These are phyloP conservation scores for Hypsizygus marmoreus DNA, from an alignment of 768 basidiomycete genomes.

Conservation along the genomic window DNA sequence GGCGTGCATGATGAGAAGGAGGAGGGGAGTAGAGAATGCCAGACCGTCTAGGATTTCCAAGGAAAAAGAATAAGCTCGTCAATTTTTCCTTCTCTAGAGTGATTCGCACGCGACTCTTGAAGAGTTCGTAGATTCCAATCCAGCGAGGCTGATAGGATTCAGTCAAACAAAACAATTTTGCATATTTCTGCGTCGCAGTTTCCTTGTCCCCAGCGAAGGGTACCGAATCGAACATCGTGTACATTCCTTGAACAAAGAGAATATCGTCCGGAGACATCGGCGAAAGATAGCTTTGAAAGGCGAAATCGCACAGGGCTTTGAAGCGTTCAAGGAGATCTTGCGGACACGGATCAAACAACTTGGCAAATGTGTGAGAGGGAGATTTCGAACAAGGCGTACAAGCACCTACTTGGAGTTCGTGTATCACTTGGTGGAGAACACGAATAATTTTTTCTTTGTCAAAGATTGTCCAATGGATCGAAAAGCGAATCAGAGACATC, in stretches of 20 bases:
- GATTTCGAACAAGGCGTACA: too few relatives aligned
- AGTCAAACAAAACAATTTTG: background rate
- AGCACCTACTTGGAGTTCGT: too few relatives aligned
- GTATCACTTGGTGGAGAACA: too few relatives aligned
- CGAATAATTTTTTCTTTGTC: too few relatives aligned
- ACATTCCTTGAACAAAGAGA: background rate
- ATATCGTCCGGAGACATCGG: background rate
- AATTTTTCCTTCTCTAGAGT: too few relatives aligned
- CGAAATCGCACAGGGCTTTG: background rate
- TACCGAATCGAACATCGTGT: background rate
- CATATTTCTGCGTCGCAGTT: background rate
- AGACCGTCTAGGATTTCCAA: background rate
- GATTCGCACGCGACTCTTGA: background rate
- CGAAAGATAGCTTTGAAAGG: background rate
- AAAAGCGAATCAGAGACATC: too few relatives aligned
- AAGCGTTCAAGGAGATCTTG: background rate
- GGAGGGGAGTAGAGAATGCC: background rate
- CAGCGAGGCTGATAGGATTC: background rate
- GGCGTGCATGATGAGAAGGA: background rate
- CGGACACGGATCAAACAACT: background rate
- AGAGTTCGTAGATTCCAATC: background rate
- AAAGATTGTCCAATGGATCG: too few relatives aligned
- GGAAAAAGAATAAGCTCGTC: too few relatives aligned
- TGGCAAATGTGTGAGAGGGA: background rate
- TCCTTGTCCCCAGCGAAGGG: background rate